Conservation (phyloP, 2,329 filamentous ascomycete species). For the Cladosporium sp. region DNA sequence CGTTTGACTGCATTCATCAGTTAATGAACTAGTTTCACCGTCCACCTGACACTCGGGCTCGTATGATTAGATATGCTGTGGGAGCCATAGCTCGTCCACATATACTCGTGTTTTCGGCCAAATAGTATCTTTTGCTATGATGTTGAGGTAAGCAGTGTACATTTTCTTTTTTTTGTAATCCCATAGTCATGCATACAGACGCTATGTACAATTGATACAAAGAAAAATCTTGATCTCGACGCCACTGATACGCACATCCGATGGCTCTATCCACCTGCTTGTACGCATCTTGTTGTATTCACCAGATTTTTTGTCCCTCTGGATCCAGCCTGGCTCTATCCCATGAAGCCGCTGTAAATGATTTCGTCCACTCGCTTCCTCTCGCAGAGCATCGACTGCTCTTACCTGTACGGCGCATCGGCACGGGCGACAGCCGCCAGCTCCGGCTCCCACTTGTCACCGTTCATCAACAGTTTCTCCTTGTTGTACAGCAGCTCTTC, state of each 20-base stretch:
- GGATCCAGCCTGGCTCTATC: too few relatives aligned
- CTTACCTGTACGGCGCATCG: slow-evolving; percentile 65
- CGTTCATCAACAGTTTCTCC: slow-evolving; percentile 54
- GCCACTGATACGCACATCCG: slow-evolving; percentile 5
- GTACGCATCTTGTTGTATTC: slow-evolving; percentile 1
- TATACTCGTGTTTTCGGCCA: too few relatives aligned
- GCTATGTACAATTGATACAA: slow-evolving; percentile 12
- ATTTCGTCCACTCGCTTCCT: background rate
- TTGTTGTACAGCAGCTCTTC: slow-evolving; percentile 98
- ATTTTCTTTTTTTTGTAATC: background rate
- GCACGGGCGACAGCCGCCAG: slow-evolving; percentile 86
- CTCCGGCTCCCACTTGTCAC: slow-evolving; percentile 83
- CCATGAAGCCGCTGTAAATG: background rate
- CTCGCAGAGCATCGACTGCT: background rate
- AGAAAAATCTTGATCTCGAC: slow-evolving; percentile 7
- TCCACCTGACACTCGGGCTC: too few relatives aligned
- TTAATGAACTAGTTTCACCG: too few relatives aligned
- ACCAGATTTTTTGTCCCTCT: background rate
- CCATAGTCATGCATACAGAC: slow-evolving; percentile 11
- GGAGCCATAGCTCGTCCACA: too few relatives aligned
- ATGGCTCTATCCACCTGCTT: slow-evolving; percentile 10
- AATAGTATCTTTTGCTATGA: too few relatives aligned
- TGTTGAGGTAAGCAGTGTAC: too few relatives aligned
- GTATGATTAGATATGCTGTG: too few relatives aligned
- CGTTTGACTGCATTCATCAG: background rate